Conservation (phyloP, 2,329 filamentous ascomycete species). For the Hymenoscyphus repandus region DNA sequence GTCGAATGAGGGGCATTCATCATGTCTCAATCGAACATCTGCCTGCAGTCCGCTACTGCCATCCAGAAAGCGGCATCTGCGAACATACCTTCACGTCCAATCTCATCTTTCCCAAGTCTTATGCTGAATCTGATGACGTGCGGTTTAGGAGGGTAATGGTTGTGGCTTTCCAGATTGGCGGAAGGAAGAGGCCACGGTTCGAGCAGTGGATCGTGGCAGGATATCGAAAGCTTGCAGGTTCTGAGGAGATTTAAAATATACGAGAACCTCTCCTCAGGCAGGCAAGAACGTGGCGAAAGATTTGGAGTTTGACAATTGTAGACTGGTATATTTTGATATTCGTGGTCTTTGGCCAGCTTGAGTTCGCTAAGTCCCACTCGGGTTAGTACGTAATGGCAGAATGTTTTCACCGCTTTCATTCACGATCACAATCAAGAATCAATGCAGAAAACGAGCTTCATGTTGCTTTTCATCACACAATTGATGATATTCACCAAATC, state of each 20-base stretch:
- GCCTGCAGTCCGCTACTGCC: conserved; percentile 4
- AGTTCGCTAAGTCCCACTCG: conserved; percentile 9
- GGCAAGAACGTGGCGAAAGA: not conserved
- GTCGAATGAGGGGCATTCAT: conserved; percentile 6
- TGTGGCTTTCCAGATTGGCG: conserved; percentile 21
- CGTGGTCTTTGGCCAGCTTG: conserved; percentile 18
- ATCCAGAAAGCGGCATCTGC: conserved; percentile 2
- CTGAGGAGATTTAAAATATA: not conserved
- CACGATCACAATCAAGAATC: not conserved
- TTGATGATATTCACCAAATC: too few species aligned
- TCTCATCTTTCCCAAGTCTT: conserved; percentile 41
- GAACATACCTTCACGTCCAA: conserved; percentile 53
- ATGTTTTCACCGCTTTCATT: not conserved
- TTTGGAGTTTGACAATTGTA: not conserved
- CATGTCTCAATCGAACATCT: conserved; percentile 2
- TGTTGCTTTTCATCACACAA: too few species aligned
- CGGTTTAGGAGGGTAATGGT: conserved; percentile 15
- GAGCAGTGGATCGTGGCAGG: conserved; percentile 1
- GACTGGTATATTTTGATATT: conserved; percentile 14
- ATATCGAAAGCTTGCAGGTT: not conserved
- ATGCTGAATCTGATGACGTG: conserved; percentile 13
- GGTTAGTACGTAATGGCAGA: conserved; percentile 4
- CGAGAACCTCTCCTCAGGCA: not conserved
- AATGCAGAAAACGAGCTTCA: too few species aligned
- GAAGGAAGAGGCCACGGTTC: conserved; percentile 11